Evolutionary conservation across 352 stramenopile species (phyloP), one percentile per base, ranked within the genome.

Genomic region (Phytopythium sindhum): DNA sequence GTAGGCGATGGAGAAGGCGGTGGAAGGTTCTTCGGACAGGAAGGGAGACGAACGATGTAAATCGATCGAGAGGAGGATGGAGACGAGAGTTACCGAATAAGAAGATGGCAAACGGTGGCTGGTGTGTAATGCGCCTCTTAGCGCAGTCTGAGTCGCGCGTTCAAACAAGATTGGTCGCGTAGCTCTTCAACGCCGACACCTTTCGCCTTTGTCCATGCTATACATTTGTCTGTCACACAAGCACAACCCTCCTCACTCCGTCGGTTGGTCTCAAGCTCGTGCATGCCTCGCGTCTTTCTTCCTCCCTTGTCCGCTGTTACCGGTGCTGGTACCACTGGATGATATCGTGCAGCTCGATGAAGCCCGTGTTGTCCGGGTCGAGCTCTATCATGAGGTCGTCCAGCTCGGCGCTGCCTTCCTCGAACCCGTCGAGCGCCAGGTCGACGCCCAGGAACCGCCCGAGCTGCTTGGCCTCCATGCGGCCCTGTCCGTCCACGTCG

Each of bases 271-370:
- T n/a, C 19, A 23, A 19, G 42, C 42, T 39, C 7, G 3, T 39
- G 33, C 33, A 39, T 11, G 33, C 33, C 10, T 39, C 33, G 33
- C 10, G 21, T 17, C 44, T 45, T n/a, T n/a, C n/a, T n/a, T n/a
- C n/a, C n/a, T n/a, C n/a, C n/a, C 29, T 57, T 21, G 24, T 3
- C 14, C 17, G 24, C 8, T 9, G n/a, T 65, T 70, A 88, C 42
- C 79, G 80, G 48, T 88, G 84, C 42, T 80, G 75, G 68, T 88
- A 91, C 86, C 86, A 93, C 68, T 93, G 84, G 64, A 91, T 86
- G 57, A 94, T 87, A 64, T 95, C 84, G 61, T 75, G 71, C 60
- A 93, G 77, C 68, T 95, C 86, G 35, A 95, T 75, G 56, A 92
- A 93, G n/a, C 86, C 86, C 45, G 78, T 88, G 67, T 78, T 88